Percentiles rank a stretch among this genome's conserved stretches.
phyloP scores from a whole-genome alignment of 169 alveolate genomes.

The Eimeria nieschulzi region DNA sequence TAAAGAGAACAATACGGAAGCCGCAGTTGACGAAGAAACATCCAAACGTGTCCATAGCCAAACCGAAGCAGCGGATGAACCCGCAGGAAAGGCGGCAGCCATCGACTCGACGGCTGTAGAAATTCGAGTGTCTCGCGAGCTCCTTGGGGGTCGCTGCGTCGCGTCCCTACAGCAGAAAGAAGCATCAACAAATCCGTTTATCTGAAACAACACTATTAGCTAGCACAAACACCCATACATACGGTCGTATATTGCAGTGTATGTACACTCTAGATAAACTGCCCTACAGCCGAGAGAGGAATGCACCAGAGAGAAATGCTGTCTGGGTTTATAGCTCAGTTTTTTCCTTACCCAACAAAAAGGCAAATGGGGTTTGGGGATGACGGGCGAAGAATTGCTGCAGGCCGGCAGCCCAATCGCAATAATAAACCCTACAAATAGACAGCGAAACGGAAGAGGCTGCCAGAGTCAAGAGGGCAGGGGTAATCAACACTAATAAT shows the following conservation, averaged over 20 bases:
- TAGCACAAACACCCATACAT: background rate
- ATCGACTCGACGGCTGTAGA: constrained; percentile 20
- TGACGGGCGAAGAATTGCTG: background rate
- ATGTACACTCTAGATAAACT: background rate
- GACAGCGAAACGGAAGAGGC: background rate
- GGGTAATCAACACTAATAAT: background rate
- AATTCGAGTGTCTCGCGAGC: background rate
- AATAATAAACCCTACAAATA: constrained; percentile 6
- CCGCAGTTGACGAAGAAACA: background rate
- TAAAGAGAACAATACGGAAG: constrained; percentile 63
- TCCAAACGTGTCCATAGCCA: constrained; percentile 61
- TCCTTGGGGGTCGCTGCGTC: constrained; percentile 56
- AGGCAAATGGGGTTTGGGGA: constrained; percentile 12
- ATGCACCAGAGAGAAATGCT: background rate
- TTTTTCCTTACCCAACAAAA: constrained; percentile 1
- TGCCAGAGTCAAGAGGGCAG: background rate
- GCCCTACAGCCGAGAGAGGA: background rate
- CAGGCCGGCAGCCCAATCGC: constrained; percentile 24
- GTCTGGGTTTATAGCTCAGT: too few species aligned
- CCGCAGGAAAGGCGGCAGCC: constrained; percentile 72
- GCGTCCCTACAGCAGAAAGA: constrained; percentile 37
- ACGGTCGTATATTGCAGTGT: background rate
- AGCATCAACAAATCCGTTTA: background rate
- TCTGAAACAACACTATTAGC: background rate
- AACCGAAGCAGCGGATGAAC: constrained; percentile 61